phyloP scores from a whole-genome alignment of 176 grass and related monocot genomes.

The Hyparrhenia diplandra region DNA sequence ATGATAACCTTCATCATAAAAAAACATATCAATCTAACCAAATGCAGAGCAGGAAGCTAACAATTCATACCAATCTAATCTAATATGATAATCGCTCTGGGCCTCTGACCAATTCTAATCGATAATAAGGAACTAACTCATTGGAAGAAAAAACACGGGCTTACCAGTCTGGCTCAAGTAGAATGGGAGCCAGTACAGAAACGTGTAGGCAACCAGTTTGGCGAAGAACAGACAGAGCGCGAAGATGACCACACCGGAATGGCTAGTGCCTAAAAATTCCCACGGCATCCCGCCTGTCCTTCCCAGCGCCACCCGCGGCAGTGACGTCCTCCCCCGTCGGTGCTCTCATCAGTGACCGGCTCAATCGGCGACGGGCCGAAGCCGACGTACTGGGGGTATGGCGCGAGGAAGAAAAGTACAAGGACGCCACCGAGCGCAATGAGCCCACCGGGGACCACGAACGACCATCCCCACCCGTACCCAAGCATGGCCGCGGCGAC shows the following conservation, averaged over 20 bases:
- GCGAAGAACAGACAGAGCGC: slow-evolving; percentile 70
- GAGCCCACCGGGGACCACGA: slow-evolving; percentile 43
- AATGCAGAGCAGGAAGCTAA: neutral
- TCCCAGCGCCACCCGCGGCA: neutral
- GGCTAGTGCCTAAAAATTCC: slow-evolving; percentile 37
- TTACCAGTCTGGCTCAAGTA: slow-evolving; percentile 65
- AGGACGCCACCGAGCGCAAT: slow-evolving; percentile 48
- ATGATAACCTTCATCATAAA: neutral
- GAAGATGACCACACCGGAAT: slow-evolving; percentile 57
- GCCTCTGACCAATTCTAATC: neutral
- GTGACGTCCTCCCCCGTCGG: slow-evolving; percentile 33
- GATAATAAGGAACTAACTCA: too few relatives aligned
- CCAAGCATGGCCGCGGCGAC: slow-evolving; percentile 46
- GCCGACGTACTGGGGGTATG: slow-evolving; percentile 52
- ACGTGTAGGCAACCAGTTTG: slow-evolving; percentile 65
- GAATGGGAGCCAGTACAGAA: slow-evolving; percentile 46
- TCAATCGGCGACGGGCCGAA: neutral
- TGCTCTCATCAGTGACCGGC: slow-evolving; percentile 10
- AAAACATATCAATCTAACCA: neutral
- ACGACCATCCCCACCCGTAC: slow-evolving; percentile 72
- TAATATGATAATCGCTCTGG: neutral
- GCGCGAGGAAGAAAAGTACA: slow-evolving; percentile 48
- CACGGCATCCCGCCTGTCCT: slow-evolving; percentile 38
- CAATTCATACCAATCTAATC: neutral
- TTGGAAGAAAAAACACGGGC: neutral